Evolutionary conservation across 2,329 filamentous ascomycete species (phyloP), one percentile per base, ranked within the genome.

Genomic region (Colletotrichum sansevieriae): DNA sequence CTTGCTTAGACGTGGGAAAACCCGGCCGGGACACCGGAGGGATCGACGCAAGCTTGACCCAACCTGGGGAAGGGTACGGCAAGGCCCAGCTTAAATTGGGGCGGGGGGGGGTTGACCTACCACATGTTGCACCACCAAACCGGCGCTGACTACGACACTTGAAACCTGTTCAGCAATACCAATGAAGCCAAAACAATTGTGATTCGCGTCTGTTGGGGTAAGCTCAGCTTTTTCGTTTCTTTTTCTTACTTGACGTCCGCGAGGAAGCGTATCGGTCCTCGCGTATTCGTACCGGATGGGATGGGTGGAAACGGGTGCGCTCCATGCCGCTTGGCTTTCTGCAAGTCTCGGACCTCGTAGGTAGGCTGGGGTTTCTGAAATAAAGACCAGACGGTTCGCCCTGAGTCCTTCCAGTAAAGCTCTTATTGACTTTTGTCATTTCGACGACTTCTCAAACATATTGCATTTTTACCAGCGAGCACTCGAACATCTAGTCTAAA

Each of bases 111-210:
- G 52, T 51, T 68, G 58, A 55, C 49, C 35, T 67, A 61, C 51
- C 51, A 44, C 37, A 70, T 68, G 63, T 43, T 68, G 64, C 58
- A 55, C 43, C 22, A 63, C 64, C 29, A 46, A 57, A 51, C 22
- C 44, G 64, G 67, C 67, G 63, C 67, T 57, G 67, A 58, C 67
- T 47, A 54, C 18, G 49, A 52, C 35, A 63, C 64, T 29, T 70
- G 67, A 70, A 70, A 70, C 67, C 44, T 57, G 11, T 18, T 44
- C 44, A 51, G 35, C 49, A 66, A 55, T 68, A 63, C 59, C 54
- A 63, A 63, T 67, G 49, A 33, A 29, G 25, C 49, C 1, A 8
- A 29, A 29, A 8, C 8, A 2, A 29, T 9, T 29, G 8, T 29
- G 29, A 51, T 54, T 20, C 49, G 20, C 20, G 43, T 67, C 39